These are phyloP conservation scores for Pyrrhoderma lamaoense DNA, from an alignment of 1,284 basidiomycete species.

Conservation along the genomic window DNA sequence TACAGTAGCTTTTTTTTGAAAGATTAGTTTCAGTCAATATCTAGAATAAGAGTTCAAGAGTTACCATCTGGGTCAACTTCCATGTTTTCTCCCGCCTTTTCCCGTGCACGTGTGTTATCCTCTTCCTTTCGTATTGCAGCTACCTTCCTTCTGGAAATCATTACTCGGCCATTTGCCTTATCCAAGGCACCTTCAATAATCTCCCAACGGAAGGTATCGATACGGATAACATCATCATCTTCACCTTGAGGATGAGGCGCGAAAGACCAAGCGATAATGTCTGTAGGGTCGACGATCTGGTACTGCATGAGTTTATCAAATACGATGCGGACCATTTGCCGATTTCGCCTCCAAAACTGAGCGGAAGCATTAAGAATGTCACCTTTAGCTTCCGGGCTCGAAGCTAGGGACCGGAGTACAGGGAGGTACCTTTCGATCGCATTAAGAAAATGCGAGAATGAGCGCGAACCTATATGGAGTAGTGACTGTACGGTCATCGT, in stretches of 20 bases:
- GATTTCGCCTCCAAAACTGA: constrained; percentile 74
- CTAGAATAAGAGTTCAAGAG: constrained; percentile 28
- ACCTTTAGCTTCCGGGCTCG: constrained; percentile 53
- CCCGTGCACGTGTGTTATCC: constrained; percentile 72
- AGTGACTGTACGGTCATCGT: constrained; percentile 87
- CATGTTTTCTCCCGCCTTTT: constrained; percentile 58
- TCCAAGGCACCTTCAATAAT: constrained; percentile 74
- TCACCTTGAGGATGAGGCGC: constrained; percentile 32
- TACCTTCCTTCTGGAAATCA: constrained; percentile 67
- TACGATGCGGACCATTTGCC: constrained; percentile 84
- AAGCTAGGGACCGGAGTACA: constrained; percentile 70
- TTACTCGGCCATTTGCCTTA: constrained; percentile 83
- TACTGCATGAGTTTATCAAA: constrained; percentile 99
- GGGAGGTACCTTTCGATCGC: constrained; percentile 96
- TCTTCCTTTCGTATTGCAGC: constrained; percentile 75
- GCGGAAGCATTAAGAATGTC: constrained; percentile 68
- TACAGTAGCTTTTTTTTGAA: constrained; percentile 5
- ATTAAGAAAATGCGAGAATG: constrained; percentile 97
- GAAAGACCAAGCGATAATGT: constrained; percentile 88
- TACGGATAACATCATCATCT: constrained; percentile 28
- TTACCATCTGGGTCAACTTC: constrained; percentile 67
- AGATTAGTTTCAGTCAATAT: not conserved
- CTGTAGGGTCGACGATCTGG: constrained; percentile 90
- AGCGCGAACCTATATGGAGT: constrained; percentile 86
- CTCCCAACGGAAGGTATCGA: constrained; percentile 74